phyloP scores from a whole-genome alignment of 108 stramenopile species.

The Cyclotella distinguenda region DNA sequence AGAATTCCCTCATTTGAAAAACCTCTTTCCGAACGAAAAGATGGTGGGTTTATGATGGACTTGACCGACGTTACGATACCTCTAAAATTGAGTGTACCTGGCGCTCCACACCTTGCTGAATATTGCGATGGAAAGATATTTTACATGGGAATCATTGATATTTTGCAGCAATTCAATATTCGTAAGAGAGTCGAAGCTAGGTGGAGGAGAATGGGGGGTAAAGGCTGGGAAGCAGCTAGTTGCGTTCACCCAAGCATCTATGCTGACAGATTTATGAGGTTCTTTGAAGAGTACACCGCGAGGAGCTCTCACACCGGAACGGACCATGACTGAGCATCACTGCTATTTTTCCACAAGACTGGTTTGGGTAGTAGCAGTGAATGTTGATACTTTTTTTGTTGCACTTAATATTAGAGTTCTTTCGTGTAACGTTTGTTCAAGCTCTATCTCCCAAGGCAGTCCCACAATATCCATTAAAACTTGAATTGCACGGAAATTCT shows the following conservation, averaged over 20 bases:
- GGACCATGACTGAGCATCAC: no score
- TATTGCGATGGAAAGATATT: constrained; percentile 84
- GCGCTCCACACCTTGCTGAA: constrained; percentile 50
- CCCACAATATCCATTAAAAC: no score
- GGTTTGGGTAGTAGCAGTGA: no score
- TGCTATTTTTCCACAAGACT: no score
- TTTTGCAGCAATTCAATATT: constrained; percentile 94
- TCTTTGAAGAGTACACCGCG: constrained; percentile 77
- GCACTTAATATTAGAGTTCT: no score
- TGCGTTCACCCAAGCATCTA: constrained; percentile 83
- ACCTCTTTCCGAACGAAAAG: constrained; percentile 78
- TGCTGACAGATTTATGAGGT: constrained; percentile 76
- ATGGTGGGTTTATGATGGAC: constrained; percentile 87
- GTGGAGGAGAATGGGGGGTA: constrained; percentile 58
- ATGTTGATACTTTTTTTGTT: no score
- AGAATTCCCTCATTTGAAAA: constrained; percentile 51
- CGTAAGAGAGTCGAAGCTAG: constrained; percentile 85
- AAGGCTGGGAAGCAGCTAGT: constrained; percentile 66
- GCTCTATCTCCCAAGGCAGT: no score
- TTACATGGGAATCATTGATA: constrained; percentile 96
- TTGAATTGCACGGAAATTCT: no score
- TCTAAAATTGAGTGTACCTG: constrained; percentile 44
- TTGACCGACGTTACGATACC: constrained; percentile 59
- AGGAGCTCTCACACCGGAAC: no score
- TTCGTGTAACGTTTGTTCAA: no score